Conservation (phyloP, 192 early-diverging fungal species). For the Rhizoclosmatium globosum region DNA sequence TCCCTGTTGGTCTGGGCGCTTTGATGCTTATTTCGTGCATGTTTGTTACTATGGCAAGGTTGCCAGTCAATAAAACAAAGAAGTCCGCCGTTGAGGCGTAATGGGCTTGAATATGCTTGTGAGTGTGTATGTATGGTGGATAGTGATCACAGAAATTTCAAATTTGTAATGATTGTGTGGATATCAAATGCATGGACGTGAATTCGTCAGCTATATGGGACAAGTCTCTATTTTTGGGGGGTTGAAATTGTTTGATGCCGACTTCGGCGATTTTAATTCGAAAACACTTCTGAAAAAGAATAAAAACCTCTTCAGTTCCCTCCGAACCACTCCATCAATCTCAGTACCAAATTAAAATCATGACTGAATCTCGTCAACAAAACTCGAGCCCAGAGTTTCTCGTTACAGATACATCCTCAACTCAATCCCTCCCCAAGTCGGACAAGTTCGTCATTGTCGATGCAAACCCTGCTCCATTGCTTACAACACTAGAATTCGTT, state of each 20-base stretch:
- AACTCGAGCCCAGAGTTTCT: neutral
- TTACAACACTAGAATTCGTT: slow-evolving; percentile 32
- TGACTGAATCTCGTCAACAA: neutral
- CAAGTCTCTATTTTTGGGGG: too few species aligned
- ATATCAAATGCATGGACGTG: neutral
- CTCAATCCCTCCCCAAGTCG: neutral
- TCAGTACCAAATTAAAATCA: neutral
- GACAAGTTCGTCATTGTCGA: neutral
- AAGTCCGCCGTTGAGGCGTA: too few species aligned
- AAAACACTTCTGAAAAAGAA: neutral
- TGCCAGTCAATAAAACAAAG: neutral
- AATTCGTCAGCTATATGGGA: neutral
- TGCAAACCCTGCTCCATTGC: neutral
- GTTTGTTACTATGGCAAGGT: slow-evolving; percentile 41
- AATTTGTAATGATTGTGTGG: neutral
- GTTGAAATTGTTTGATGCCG: too few species aligned
- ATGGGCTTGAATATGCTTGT: too few species aligned
- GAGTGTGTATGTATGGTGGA: neutral
- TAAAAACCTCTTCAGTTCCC: neutral
- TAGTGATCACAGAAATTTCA: neutral
- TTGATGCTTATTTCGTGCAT: slow-evolving; percentile 19
- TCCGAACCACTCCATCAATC: neutral
- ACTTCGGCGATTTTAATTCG: neutral
- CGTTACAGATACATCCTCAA: neutral
- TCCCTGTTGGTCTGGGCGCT: slow-evolving; percentile 30